Evolutionary conservation across 306 rosid species (phyloP).

Genomic region (Rosa persica): DNA sequence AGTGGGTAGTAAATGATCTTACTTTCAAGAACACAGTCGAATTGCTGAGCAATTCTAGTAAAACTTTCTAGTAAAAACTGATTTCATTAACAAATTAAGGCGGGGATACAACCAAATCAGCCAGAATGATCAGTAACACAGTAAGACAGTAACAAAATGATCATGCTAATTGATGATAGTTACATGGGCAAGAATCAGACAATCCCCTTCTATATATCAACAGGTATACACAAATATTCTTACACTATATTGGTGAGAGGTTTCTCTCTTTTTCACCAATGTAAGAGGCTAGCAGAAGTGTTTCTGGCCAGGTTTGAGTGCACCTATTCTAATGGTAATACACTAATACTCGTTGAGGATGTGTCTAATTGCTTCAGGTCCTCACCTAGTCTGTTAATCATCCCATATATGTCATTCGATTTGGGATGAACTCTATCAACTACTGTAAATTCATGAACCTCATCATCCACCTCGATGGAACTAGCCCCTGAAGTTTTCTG

Average conservation of each 20-base stretch:
- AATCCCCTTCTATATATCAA: constrained; percentile 16
- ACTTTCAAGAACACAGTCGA: neutral
- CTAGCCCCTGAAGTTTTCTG: constrained; percentile 85
- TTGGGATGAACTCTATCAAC: constrained; percentile 72
- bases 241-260: neutral
- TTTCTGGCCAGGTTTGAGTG: neutral
- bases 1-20: neutral
- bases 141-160: neutral
- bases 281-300: neutral
- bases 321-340: constrained; percentile 23
- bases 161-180: neutral
- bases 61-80: too few species aligned
- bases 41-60: neutral
- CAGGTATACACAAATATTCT: neutral
- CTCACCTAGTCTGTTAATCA: constrained; percentile 58
- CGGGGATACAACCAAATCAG: neutral
- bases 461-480: constrained; percentile 63
- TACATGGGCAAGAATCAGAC: constrained; percentile 4
- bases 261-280: constrained; percentile 6
- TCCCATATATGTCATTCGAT: constrained; percentile 60
- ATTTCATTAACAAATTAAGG: neutral
- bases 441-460: constrained; percentile 74
- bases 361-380: constrained; percentile 56
- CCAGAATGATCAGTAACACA: neutral
- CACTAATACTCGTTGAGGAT: constrained; percentile 26